phyloP scores from a whole-genome alignment of 1,139 yeast species.

The Taphrina flavorubra region DNA sequence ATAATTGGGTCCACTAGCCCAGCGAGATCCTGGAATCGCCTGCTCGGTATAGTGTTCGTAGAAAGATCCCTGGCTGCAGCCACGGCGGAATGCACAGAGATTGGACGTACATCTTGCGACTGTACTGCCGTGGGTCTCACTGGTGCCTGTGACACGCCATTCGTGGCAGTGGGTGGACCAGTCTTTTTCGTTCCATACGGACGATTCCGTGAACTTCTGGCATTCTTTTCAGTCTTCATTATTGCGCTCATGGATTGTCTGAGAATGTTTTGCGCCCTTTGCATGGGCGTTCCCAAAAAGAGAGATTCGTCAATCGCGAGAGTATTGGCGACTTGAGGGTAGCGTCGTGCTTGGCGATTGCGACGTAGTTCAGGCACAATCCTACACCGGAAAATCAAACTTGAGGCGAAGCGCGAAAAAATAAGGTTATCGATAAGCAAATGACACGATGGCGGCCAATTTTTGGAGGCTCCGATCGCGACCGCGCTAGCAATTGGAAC shows the following conservation, averaged over 20 bases:
- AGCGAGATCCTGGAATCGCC: slow-evolving; percentile 21
- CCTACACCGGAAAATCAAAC: not conserved
- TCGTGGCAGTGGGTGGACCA: not conserved
- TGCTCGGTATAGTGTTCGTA: slow-evolving; percentile 5
- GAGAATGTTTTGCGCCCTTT: not conserved
- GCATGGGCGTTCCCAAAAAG: not conserved
- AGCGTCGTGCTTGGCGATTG: not conserved
- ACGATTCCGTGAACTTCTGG: slow-evolving; percentile 9
- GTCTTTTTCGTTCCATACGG: slow-evolving; percentile 12
- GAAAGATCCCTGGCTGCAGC: slow-evolving; percentile 21
- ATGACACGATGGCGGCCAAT: slow-evolving; percentile 13
- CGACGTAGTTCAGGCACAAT: not conserved
- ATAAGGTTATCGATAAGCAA: slow-evolving; percentile 14
- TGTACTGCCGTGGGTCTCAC: slow-evolving; percentile 4
- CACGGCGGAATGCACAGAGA: slow-evolving; percentile 10
- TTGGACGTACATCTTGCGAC: not conserved
- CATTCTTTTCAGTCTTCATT: slow-evolving; percentile 25
- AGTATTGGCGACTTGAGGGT: not conserved
- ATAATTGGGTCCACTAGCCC: slow-evolving; percentile 31
- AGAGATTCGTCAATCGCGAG: too few species aligned
- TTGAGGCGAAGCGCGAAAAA: slow-evolving; percentile 1
- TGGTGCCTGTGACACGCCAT: slow-evolving; percentile 5
- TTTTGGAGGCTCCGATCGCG: not conserved
- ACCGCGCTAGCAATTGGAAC: too few species aligned
- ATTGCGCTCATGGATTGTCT: slow-evolving; percentile 14